Evolutionary conservation across 192 early-diverging fungal species (phyloP).

Genomic region (Mortierella hygrophila): DNA sequence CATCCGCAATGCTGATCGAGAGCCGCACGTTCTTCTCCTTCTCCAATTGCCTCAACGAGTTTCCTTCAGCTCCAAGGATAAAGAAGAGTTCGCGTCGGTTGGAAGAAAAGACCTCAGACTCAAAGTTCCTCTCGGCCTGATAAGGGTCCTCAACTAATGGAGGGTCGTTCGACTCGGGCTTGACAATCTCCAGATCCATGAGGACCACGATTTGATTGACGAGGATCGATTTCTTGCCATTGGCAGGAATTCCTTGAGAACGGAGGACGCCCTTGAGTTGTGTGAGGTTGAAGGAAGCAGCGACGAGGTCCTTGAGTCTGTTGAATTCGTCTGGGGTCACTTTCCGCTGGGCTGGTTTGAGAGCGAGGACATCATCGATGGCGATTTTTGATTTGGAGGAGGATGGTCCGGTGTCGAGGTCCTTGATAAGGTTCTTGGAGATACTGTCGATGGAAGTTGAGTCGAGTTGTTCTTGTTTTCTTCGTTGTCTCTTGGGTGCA

Average conservation of each 20-base stretch:
- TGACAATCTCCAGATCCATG: conserved; percentile 33
- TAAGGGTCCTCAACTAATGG: conserved; percentile 43
- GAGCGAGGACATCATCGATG: conserved; percentile 39
- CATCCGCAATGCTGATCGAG: conserved; percentile 46
- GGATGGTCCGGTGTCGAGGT: conserved; percentile 24
- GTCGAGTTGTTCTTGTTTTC: conserved; percentile 4
- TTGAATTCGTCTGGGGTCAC: conserved; percentile 38
- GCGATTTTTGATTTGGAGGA: conserved; percentile 22
- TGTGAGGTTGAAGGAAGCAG: conserved; percentile 34
- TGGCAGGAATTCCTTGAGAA: conserved; percentile 13
- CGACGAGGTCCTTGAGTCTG: conserved; percentile 31
- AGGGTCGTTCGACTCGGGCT: background rate
- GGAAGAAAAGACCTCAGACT: conserved; percentile 33
- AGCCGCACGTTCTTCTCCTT: conserved; percentile 40
- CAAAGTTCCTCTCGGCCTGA: background rate
- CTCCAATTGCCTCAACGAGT: conserved; percentile 29
- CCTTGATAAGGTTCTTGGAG: conserved; percentile 32
- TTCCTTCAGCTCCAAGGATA: conserved; percentile 41
- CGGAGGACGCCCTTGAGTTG: conserved; percentile 45
- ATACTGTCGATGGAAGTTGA: conserved; percentile 33
- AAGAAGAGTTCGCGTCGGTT: conserved; percentile 48
- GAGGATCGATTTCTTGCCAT: conserved; percentile 34
- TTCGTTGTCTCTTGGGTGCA: background rate
- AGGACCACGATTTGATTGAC: conserved; percentile 50
- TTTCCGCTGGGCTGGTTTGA: conserved; percentile 17